These are phyloP conservation scores for Proliferodiscus dingleyae DNA, from an alignment of 2,329 filamentous ascomycete species.

Conservation along the genomic window DNA sequence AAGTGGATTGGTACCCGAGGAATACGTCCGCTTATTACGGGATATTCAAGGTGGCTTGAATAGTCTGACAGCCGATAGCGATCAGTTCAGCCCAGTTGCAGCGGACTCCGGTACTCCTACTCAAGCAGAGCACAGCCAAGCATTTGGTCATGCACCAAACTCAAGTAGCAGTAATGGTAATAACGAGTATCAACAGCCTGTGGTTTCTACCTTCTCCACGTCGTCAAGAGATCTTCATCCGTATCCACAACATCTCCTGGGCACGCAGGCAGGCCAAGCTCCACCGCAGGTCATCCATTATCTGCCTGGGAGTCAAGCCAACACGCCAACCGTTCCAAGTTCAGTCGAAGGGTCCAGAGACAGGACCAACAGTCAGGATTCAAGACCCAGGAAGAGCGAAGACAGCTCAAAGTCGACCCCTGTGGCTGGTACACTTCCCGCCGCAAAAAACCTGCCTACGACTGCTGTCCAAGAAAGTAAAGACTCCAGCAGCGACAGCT, in stretches of 20 bases:
- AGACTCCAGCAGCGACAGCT: constrained; percentile 22
- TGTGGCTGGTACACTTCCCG: constrained; percentile 20
- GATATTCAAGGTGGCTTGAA: constrained; percentile 90
- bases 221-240: constrained; percentile 66
- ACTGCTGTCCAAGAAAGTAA: constrained; percentile 17
- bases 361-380: constrained; percentile 24
- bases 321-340: constrained; percentile 50
- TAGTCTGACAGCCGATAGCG: constrained; percentile 59
- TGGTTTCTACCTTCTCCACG: constrained; percentile 65
- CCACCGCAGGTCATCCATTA: constrained; percentile 65
- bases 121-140: constrained; percentile 50
- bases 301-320: constrained; percentile 63
- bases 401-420: constrained; percentile 21
- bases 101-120: constrained; percentile 57
- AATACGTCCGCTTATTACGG: constrained; percentile 86
- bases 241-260: constrained; percentile 61
- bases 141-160: constrained; percentile 44
- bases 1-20: constrained; percentile 91
- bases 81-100: constrained; percentile 45
- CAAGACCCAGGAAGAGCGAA: constrained; percentile 19
- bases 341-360: constrained; percentile 25
- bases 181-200: constrained; percentile 64
- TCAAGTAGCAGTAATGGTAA: constrained; percentile 37
- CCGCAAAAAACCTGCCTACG: constrained; percentile 19
- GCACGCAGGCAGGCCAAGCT: constrained; percentile 56